Base-by-base conservation (phyloP, 2,329 filamentous ascomycete genomes). In the Cladophialophora carrionii region DNA sequence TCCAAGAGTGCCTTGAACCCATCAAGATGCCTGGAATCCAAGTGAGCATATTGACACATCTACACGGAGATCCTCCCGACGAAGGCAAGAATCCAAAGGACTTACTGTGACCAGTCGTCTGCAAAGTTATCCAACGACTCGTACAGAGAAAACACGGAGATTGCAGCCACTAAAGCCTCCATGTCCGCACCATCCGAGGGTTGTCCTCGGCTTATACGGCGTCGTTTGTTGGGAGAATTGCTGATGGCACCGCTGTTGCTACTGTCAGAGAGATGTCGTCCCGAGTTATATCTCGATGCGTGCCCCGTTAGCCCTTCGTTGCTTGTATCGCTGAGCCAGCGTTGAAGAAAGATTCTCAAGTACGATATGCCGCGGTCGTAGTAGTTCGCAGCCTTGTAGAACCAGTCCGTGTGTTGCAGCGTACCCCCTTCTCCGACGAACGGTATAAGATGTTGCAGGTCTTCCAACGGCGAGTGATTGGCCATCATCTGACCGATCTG, bases 71-170 rank as follows among this genome's bases (percentile, higher is more conserved):
- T 12, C 17, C 9, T 4, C 48, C 17, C 14, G n/a, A 24, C 20
- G 22, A 51, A 24, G 20, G 17, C 12, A 14, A 29, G 22, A 20
- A 24, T 22, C 9, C 20, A 17, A 2, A 8, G n/a, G 53, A 71
- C 75, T 64, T 68, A 78, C 76, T 70, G 80, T 34, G 83, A 82
- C 87, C 87, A 90, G 22, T 87, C 86, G 0, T 81, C 80, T 1
- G 83, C 84, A 1, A 85, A 87, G 1, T 85, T 84, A 73, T 89
- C 86, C n/a, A 89, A 78, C 64, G 89, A 86, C 68, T 90, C 87
- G 72, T 89, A 89, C 0, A 87, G 84, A 64, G 86, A 89, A 1
- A 90, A 75, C 14, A 90, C 88, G 0, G 87, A 86, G 1, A 87
- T 87, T 1, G 87, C 86, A 8, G 87, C 86, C 24, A 89, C 79